Evolutionary conservation across 2,329 filamentous ascomycete species (phyloP).

Genomic region (Dendryphion nanum): DNA sequence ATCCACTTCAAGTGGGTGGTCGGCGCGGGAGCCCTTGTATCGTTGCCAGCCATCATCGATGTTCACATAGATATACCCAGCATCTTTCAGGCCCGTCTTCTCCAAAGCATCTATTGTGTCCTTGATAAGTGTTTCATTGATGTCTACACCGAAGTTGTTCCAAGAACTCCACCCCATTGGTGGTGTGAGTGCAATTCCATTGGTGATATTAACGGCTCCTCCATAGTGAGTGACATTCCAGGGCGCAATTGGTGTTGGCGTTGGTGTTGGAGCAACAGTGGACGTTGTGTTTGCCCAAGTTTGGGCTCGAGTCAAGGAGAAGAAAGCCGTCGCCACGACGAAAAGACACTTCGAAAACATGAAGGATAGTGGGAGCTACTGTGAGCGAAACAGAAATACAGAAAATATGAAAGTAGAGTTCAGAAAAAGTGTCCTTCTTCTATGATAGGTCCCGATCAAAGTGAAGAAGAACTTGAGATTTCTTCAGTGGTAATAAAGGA

Average conservation of each 20-base stretch:
- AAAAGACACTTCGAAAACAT: constrained; percentile 6
- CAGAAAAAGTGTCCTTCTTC: no score
- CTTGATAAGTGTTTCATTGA: constrained; percentile 18
- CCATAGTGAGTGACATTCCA: constrained; percentile 19
- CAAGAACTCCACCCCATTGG: constrained; percentile 23
- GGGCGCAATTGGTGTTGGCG: constrained; percentile 8
- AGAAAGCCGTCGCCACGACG: constrained; percentile 1
- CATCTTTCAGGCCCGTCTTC: constrained; percentile 16
- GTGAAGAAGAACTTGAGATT: neutral
- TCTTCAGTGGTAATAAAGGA: no score
- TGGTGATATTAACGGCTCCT: constrained; percentile 18
- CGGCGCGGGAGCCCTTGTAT: constrained; percentile 20
- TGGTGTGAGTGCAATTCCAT: constrained; percentile 16
- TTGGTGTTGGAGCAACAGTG: constrained; percentile 4
- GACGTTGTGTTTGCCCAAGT: constrained; percentile 11
- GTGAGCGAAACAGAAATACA: no score
- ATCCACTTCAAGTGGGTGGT: constrained; percentile 28
- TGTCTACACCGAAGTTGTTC: constrained; percentile 21
- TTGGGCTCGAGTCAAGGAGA: constrained; percentile 11
- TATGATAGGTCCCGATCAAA: neutral
- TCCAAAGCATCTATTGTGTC: constrained; percentile 17
- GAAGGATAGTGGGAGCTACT: no score
- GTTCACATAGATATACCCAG: constrained; percentile 21
- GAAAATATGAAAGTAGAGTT: no score
- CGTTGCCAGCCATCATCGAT: constrained; percentile 40